A percentile compares a stretch with the other conserved stretches of the same genome.
These are phyloP conservation scores for Euphorbia lathyris DNA, from an alignment of 345 rosid species.

Conservation along the genomic window DNA sequence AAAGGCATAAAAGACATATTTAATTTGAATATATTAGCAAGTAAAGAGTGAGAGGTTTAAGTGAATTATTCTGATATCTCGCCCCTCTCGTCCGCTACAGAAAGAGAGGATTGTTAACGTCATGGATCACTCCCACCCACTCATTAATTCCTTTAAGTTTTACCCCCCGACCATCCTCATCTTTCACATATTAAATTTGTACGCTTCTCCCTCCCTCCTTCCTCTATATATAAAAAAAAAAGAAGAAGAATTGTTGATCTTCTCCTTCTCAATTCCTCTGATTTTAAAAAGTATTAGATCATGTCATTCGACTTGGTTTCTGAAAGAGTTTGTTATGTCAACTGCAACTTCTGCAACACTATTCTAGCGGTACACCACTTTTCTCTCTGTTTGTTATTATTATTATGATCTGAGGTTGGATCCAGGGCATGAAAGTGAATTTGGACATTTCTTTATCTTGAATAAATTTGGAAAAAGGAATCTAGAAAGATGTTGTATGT, in stretches of 20 bases:
- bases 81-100: constrained; percentile 56
- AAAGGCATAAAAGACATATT: too few species aligned
- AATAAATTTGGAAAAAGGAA: neutral
- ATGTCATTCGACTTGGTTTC: constrained; percentile 74
- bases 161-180: constrained; percentile 22
- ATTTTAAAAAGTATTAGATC: constrained; percentile 14
- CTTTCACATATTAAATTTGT: constrained; percentile 17
- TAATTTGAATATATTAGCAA: too few species aligned
- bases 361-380: constrained; percentile 72
- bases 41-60: too few species aligned
- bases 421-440: constrained; percentile 2
- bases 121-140: constrained; percentile 47
- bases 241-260: constrained; percentile 16
- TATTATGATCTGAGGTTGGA: neutral
- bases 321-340: constrained; percentile 87
- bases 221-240: constrained; percentile 6
- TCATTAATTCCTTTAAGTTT: constrained; percentile 26
- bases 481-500: neutral
- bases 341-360: constrained; percentile 99
- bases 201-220: constrained; percentile 11
- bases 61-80: too few species aligned
- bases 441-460: neutral
- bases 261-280: neutral
- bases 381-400: neutral
- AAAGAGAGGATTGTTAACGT: constrained; percentile 28